A percentile compares a stretch with the other conserved stretches of the same genome.
phyloP scores from a whole-genome alignment of 2,329 filamentous ascomycete genomes.

The Colletotrichum phormii region DNA sequence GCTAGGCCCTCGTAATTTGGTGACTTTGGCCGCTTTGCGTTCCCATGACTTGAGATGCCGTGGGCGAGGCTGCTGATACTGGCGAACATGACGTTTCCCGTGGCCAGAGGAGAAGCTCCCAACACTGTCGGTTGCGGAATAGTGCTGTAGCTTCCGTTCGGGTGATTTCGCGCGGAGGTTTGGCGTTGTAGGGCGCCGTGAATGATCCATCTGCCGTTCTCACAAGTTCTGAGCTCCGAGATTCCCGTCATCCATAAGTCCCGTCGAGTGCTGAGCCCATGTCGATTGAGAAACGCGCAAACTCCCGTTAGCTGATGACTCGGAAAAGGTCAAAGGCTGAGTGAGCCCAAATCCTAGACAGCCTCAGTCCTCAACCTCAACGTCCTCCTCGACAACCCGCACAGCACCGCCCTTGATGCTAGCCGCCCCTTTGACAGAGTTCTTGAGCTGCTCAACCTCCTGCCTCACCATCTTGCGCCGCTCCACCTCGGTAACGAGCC shows the following conservation, averaged over 20 bases:
- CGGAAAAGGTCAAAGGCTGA: neutral
- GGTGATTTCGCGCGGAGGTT: neutral
- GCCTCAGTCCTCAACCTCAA: constrained; percentile 46
- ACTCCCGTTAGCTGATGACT: too few species aligned
- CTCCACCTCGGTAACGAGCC: constrained; percentile 78
- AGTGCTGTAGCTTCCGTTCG: neutral
- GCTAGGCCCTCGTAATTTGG: neutral
- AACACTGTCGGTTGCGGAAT: neutral
- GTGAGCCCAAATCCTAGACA: too few species aligned
- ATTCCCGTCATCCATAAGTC: neutral
- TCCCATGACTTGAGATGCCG: neutral
- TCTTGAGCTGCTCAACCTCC: constrained; percentile 52
- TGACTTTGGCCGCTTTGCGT: neutral
- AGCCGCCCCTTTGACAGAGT: constrained; percentile 48
- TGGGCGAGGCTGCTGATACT: neutral
- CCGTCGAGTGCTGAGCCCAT: neutral
- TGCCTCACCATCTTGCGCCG: constrained; percentile 61
- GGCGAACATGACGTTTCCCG: neutral
- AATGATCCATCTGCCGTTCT: neutral
- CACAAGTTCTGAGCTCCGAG: neutral
- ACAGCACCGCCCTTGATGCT: constrained; percentile 52
- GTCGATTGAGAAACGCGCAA: neutral
- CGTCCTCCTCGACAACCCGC: constrained; percentile 54
- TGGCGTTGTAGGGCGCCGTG: neutral
- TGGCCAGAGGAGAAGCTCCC: neutral